Conservation (phyloP, 2,329 filamentous ascomycete genomes). For the Lasiodiplodia sp. region DNA sequence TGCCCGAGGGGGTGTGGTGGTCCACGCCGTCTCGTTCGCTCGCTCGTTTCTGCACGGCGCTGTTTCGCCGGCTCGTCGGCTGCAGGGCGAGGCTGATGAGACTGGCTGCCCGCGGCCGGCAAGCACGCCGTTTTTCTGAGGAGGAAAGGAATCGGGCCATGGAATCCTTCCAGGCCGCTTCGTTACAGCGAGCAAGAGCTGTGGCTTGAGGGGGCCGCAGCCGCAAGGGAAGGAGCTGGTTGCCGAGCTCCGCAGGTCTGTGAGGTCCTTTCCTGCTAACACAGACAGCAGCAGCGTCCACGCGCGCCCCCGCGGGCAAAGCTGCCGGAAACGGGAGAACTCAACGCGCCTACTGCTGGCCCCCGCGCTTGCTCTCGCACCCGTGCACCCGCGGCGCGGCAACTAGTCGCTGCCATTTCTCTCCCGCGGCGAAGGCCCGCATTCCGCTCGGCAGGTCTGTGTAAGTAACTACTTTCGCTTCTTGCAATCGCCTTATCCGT, state of each 20-base stretch:
- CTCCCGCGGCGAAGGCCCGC: conserved; percentile 1
- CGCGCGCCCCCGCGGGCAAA: background rate
- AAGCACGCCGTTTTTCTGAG: background rate
- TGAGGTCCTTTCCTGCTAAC: background rate
- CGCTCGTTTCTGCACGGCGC: background rate
- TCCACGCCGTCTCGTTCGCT: background rate
- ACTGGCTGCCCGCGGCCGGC: too few species aligned
- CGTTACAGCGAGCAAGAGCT: background rate
- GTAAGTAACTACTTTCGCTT: background rate
- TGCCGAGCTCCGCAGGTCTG: background rate
- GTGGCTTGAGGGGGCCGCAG: background rate
- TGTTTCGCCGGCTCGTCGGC: background rate
- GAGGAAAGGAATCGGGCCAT: background rate
- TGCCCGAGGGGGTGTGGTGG: background rate
- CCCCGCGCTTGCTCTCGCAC: background rate
- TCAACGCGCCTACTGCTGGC: conserved; percentile 9
- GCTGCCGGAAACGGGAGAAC: conserved; percentile 13
- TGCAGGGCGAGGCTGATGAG: background rate
- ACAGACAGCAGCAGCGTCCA: background rate
- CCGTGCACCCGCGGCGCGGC: background rate
- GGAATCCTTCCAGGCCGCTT: background rate
- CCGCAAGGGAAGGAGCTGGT: background rate
- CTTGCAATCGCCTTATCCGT: too few species aligned
- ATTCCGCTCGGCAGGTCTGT: background rate
- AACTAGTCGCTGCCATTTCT: too few species aligned